Evolutionary conservation across 116 monocot species (phyloP).

Genomic region (Posidonia oceanica): DNA sequence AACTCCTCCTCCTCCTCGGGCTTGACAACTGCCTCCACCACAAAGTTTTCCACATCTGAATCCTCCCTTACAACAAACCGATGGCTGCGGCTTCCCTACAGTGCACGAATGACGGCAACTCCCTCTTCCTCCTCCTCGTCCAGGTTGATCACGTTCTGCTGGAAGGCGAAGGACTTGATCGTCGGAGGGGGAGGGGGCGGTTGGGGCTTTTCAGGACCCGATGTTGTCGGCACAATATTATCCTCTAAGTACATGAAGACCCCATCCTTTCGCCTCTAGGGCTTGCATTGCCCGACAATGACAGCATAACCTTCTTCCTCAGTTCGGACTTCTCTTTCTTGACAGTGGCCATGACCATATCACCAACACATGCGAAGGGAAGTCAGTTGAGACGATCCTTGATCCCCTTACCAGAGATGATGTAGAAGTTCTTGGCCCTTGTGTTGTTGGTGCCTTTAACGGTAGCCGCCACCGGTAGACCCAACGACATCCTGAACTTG

Average conservation of each 20-base stretch:
- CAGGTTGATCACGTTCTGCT: constrained; percentile 8
- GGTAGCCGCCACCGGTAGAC: constrained; percentile 83
- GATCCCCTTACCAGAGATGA: constrained; percentile 70
- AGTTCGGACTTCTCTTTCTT: constrained; percentile 26
- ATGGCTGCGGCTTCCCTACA: constrained; percentile 7
- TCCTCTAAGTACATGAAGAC: constrained; percentile 84
- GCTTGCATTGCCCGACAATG: constrained; percentile 74
- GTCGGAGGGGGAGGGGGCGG: constrained; percentile 22
- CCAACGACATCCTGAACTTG: constrained; percentile 93
- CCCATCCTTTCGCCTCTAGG: constrained; percentile 80
- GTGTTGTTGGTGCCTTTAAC: constrained; percentile 88
- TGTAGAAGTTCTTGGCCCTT: constrained; percentile 74
- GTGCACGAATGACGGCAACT: neutral
- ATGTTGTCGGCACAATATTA: constrained; percentile 6
- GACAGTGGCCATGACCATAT: too few relatives aligned
- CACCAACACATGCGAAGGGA: neutral
- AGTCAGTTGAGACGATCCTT: constrained; percentile 61
- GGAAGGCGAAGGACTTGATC: constrained; percentile 62
- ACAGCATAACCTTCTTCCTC: constrained; percentile 91
- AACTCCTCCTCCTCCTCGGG: constrained; percentile 25
- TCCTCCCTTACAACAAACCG: constrained; percentile 35
- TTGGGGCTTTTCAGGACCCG: constrained; percentile 40
- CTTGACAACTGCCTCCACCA: neutral
- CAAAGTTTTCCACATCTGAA: constrained; percentile 17
- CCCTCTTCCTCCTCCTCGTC: constrained; percentile 14